Evolutionary conservation across 208 protist genomes (phyloP).

Genomic region (Acanthamoeba culbertsoni): DNA sequence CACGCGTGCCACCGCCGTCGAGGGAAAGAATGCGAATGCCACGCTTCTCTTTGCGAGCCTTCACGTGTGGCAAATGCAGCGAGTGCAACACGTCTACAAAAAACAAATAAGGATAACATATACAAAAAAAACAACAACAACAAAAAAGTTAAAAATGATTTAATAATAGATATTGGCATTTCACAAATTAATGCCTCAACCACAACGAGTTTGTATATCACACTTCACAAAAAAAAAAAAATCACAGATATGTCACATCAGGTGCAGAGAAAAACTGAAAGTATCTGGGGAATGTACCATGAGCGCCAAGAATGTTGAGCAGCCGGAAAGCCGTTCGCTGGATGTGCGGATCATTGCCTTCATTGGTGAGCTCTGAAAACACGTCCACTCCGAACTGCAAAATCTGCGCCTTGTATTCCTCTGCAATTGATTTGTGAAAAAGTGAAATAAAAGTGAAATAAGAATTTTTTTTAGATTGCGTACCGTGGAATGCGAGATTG

Average conservation of each 20-base stretch:
- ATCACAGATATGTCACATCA: too few species aligned
- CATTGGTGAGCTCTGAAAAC: background rate
- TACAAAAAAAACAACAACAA: background rate
- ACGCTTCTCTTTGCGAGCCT: background rate
- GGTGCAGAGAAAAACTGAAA: background rate
- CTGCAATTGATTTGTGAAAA: background rate
- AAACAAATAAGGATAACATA: background rate
- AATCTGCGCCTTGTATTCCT: slow-evolving; percentile 19
- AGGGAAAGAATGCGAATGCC: slow-evolving; percentile 40
- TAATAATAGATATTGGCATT: too few species aligned
- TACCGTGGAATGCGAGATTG: slow-evolving; percentile 6
- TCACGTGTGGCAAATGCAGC: background rate
- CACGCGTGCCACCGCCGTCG: slow-evolving; percentile 36
- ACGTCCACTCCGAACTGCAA: background rate
- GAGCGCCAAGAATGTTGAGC: slow-evolving; percentile 21
- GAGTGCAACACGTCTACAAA: background rate
- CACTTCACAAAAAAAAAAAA: too few species aligned
- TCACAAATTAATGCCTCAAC: too few species aligned
- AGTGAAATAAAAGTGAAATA: background rate
- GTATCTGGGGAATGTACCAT: background rate
- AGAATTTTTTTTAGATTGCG: background rate
- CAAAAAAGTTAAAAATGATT: background rate
- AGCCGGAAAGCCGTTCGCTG: background rate
- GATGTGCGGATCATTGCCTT: background rate
- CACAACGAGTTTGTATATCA: too few species aligned